Base-by-base conservation (phyloP, 306 rosid species). In the Purshia tridentata region DNA sequence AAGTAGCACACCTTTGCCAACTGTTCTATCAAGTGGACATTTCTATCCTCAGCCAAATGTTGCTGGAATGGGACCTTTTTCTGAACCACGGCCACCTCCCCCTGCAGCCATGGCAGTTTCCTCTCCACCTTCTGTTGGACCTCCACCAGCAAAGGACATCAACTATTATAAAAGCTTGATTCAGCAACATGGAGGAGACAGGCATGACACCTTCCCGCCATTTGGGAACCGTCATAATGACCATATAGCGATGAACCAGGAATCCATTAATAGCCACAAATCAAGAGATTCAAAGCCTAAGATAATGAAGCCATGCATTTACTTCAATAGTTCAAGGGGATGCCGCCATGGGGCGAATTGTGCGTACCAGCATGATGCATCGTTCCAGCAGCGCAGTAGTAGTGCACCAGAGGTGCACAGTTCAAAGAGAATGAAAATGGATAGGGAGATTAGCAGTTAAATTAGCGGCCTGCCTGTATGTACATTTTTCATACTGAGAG, bases 161-260 rank as follows among this genome's bases (percentile, higher is more conserved):
- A 91, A 71, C 80, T 94, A 94, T 62, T 94, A 89, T 73, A 94
- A 94, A 85, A 91, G 87, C 85, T 84, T 91, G 81, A 94, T 94
- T 84, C 99, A 94, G 72, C 97, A 89, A 70, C 97, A 94, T 55
- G 99, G 99, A 35, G 99, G 87, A 72, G 96, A 94, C 50, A 82
- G 84, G 66, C 96, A 82, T 22, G 98, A 93, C 47, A 60, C 79
- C 23, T 81, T 23, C 39, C 77, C 91, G 53, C 85, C 79, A 73
- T 76, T 77, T 29, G 76, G 67, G 39, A 86, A 76, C 65, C 83
- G 78, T 29, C 85, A 59, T 63, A 81, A 49, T 59, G 90, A 81
- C 69, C 92, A 72, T 62, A 68, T 88, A 2, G 76, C 45, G 20
- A 41, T 74, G 59, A 91, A 81, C 73, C 92, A 82, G 73, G 96